These are phyloP conservation scores for Ampelomyces quisqualis DNA, from an alignment of 2,329 filamentous ascomycete species.

Conservation along the genomic window DNA sequence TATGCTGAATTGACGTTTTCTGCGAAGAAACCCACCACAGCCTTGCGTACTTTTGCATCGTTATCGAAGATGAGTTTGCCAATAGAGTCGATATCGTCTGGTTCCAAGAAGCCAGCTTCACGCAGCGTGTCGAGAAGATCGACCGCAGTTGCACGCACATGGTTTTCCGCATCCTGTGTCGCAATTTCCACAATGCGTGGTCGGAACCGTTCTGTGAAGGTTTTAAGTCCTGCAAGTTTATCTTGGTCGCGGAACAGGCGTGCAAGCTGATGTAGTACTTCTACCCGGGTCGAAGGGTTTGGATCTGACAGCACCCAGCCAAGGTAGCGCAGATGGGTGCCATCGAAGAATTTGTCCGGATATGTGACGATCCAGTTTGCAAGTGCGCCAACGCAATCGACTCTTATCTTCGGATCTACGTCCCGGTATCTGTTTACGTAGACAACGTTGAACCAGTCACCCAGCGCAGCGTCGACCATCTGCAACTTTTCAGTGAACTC, in stretches of 20 bases:
- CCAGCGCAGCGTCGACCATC: constrained; percentile 68
- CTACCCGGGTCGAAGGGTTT: constrained; percentile 70
- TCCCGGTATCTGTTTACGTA: constrained; percentile 97
- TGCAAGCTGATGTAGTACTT: constrained; percentile 80
- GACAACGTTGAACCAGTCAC: constrained; percentile 86
- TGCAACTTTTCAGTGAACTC: constrained; percentile 70
- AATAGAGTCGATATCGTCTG: constrained; percentile 84
- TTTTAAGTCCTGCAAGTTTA: constrained; percentile 73
- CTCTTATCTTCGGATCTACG: constrained; percentile 82
- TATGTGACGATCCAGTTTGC: constrained; percentile 85
- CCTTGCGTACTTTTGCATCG: constrained; percentile 80
- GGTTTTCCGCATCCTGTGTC: constrained; percentile 76
- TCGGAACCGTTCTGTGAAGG: constrained; percentile 91
- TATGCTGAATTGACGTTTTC: constrained; percentile 82
- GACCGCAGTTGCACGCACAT: constrained; percentile 77
- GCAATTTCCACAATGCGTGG: constrained; percentile 90
- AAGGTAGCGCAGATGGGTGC: constrained; percentile 85
- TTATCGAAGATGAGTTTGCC: constrained; percentile 87
- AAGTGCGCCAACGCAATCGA: constrained; percentile 83
- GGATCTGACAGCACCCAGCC: constrained; percentile 94
- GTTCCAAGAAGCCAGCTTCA: constrained; percentile 82
- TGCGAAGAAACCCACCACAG: constrained; percentile 86
- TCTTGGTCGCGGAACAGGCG: constrained; percentile 78
- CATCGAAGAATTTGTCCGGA: constrained; percentile 86
- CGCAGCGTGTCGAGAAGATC: constrained; percentile 80